Evolutionary conservation across 805 yeast species (phyloP), one percentile per base, ranked within the genome.

Genomic region (Cyberlindnera veronae): DNA sequence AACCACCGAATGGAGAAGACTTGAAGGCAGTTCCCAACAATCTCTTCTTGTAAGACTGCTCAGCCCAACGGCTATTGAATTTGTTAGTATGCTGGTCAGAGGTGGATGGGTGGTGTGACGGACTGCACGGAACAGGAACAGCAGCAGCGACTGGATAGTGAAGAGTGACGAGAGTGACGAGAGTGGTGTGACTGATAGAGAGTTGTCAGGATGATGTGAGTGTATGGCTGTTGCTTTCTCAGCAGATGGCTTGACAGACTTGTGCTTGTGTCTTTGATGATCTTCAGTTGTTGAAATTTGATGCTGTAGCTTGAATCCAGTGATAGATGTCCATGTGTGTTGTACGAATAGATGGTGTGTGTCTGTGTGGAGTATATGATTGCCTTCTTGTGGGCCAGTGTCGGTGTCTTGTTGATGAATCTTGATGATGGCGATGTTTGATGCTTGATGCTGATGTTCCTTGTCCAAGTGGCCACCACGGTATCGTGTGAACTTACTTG

Each of bases 1-100:
- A 90, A 72, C 98, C 99, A 75, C 98, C 98, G 70, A 93, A 93
- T 75, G 99, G 99, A 68, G 99, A 93, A 57, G 95, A 93, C 81
- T 90, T 93, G 96, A 84, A 93, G 64, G 97, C 96, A 63, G 99
- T 93, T 65, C 99, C 99, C 71, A 93, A 82, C 70, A 93, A 85
- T 84, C 99, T 90, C 76, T 95, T 78, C 84, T 95, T 95, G 81
- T 89, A 95, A 66, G 88, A 76, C 73, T 84, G 83, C 75, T 93
- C 99, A 64, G 99, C 97, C 99, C 99, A 93, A 81, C 96, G 93
- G 89, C 76, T 71, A 62, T 50, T 41, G 28, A 32, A 33, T 26
- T 44, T 40, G 61, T 49, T 51, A 51, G 58, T 51, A 48, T 42
- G 28, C 28, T 24, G 11, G 28, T n/a, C n/a, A n/a, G n/a, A 24